Evolutionary conservation across 2,329 filamentous ascomycete genomes (phyloP), one percentile per base, ranked within the genome.

Genomic region (Byssothecium circinans): DNA sequence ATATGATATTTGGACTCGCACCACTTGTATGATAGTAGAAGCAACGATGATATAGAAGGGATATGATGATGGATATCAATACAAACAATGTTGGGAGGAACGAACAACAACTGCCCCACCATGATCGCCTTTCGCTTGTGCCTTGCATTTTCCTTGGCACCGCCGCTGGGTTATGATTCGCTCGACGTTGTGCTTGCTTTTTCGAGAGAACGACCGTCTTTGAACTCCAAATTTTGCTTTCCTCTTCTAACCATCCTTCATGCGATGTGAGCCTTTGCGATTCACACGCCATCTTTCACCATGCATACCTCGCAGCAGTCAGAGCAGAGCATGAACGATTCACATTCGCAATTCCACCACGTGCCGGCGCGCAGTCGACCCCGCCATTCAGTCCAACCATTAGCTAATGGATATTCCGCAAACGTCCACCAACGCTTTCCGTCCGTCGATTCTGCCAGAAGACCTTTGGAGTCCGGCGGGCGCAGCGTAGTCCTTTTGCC

Each of bases 371-470:
- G 46, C 51, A 41, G 45, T 45, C 45, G 43, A 47, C 53, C 44
- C 41, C 45, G 53, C 45, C 49, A 30, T 6, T 23, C 18, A 17
- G 14, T 10, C 17, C 20, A 43, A 27, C 43, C 38, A 41, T 60
- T 60, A 60, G 52, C 50, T 58, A 53, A 60, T 53, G 29, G 53
- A 38, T 49, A 58, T 50, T 55, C 54, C 53, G 47, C 54, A 57
- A 54, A 33, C 25, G 29, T 14, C 6, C 29, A 32, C 29, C 29
- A 32, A 11, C 25, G 25, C 11, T 6, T 27, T 6, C 11, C 25
- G 25, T 27, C 25, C 25, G 25, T 27, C 25, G 25, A 27, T 7
- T 27, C 11, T 11, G 25, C 6, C 25, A 27, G 7, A 27, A 11
- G 11, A 27, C 7, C 25, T 27, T 11, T 6, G 11, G 25, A 27